Conservation (phyloP, 1,139 yeast species). For the Hansenula lynferdii region DNA sequence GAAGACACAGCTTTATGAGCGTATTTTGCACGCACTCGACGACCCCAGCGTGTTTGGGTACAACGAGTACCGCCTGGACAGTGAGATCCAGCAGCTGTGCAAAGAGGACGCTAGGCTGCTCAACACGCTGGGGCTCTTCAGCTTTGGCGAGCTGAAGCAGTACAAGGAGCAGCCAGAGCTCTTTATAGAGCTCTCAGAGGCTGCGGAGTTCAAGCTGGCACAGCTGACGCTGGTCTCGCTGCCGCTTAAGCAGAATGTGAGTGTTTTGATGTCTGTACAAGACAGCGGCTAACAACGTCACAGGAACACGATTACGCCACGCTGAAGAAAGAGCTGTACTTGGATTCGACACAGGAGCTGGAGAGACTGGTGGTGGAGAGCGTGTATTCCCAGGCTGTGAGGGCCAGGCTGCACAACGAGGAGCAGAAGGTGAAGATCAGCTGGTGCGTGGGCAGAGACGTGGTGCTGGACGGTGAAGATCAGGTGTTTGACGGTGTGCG, state of each 20-base stretch:
- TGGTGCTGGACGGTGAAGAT: constrained; percentile 11
- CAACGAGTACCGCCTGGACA: constrained; percentile 15
- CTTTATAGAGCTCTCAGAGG: constrained; percentile 15
- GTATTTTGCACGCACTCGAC: too few relatives aligned
- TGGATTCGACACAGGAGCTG: constrained; percentile 10
- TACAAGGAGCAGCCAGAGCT: constrained; percentile 12
- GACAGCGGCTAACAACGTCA: neutral
- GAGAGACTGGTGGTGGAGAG: constrained; percentile 20
- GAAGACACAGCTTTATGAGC: too few relatives aligned
- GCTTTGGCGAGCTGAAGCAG: constrained; percentile 26
- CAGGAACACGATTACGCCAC: constrained; percentile 9
- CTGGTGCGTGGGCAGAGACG: constrained; percentile 19
- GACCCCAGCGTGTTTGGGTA: too few relatives aligned
- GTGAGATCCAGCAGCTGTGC: too few relatives aligned
- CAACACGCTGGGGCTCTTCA: constrained; percentile 25
- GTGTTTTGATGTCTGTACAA: too few relatives aligned
- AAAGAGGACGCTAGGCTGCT: neutral
- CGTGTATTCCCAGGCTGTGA: constrained; percentile 13
- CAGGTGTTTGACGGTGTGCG: too few relatives aligned
- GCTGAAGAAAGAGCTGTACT: constrained; percentile 10
- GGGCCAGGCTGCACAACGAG: constrained; percentile 15
- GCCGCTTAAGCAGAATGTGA: constrained; percentile 12
- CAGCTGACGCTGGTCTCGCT: constrained; percentile 26
- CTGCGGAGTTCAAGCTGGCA: constrained; percentile 24
- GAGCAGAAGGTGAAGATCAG: constrained; percentile 18